These are phyloP conservation scores for Mycena sp. DNA, from an alignment of 1,284 basidiomycete species.

Conservation along the genomic window DNA sequence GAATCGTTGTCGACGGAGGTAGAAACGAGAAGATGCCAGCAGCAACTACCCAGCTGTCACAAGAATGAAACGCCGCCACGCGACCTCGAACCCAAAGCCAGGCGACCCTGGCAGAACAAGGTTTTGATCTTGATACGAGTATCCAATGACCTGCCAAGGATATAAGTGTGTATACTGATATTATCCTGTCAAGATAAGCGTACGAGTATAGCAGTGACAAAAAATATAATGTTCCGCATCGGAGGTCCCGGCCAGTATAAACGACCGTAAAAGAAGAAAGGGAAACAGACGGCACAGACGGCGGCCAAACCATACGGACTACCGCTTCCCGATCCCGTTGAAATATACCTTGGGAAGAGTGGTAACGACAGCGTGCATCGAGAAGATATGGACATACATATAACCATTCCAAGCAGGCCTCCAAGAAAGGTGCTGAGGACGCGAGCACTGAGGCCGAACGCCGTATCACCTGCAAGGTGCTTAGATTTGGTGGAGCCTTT, in stretches of 20 bases:
- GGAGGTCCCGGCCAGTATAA: constrained; percentile 81
- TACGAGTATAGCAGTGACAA: constrained; percentile 76
- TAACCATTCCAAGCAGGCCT: constrained; percentile 69
- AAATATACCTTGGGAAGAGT: constrained; percentile 70
- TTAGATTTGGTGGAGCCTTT: background rate
- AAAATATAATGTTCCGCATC: constrained; percentile 78
- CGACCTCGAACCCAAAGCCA: constrained; percentile 67
- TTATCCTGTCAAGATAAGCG: constrained; percentile 26
- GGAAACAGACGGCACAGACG: constrained; percentile 75
- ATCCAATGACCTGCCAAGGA: constrained; percentile 83
- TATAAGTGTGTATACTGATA: background rate
- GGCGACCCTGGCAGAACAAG: constrained; percentile 54
- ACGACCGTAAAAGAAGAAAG: constrained; percentile 72
- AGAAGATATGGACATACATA: constrained; percentile 59
- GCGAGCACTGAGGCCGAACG: constrained; percentile 71
- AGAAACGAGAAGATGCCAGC: constrained; percentile 76
- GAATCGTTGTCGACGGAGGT: constrained; percentile 76
- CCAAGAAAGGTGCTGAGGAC: constrained; percentile 77
- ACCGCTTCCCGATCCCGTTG: constrained; percentile 69
- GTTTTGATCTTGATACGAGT: constrained; percentile 73
- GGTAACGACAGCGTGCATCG: constrained; percentile 34
- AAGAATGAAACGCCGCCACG: constrained; percentile 74
- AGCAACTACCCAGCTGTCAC: constrained; percentile 66
- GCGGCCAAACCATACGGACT: constrained; percentile 82
- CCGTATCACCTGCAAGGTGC: constrained; percentile 63